Base-by-base conservation (phyloP, 805 yeast genomes). In the Debaryomyces hansenii region DNA sequence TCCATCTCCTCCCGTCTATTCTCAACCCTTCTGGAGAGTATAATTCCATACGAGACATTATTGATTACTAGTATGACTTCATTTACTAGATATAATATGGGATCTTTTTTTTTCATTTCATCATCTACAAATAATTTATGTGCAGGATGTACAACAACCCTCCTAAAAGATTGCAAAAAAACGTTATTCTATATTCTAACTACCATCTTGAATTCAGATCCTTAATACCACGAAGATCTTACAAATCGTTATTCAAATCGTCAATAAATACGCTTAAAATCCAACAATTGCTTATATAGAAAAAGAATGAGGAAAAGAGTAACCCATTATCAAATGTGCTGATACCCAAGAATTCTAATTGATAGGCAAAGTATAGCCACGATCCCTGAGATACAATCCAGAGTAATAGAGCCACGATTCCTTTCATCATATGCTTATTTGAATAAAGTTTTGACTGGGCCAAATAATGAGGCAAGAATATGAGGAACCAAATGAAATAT, bases 21-120 rank as follows among this genome's bases (percentile, higher is more conserved):
- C 99, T 76, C 40, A 94, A 76, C 4, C 99, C 99, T 67, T 94
- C 98, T 5, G 97, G 97, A 0, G 97, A 91, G 62, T 88, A 92
- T 38, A 94, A 67, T 72, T 94, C 99, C 56, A 83, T 67, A 45
- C 87, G 75, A 36, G 85, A 80, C 85, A 82, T 82, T 44, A 14
- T 40, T 41, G 27, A 15, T 33, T 46, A 20, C 16, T 31, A 31
- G 14, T 11, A 16, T 31, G 14, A 5, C 35, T 48, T 18, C 21
- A 40, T 1, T 50, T 40, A 11, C 45, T 42, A 27, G 38, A 40
- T 11, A 32, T 20, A n/a, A 18, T n/a, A 5, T 41, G 32, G 15
- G 29, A 16, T 4, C 36, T 33, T 20, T 27, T 38, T 38, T 38
- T 27, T 38, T 38, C 32, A 28, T 11, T 39, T 40, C 24, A 28